Conservation (phyloP, 371 early-diverging fungal genomes). For the Mortierella sp. region DNA sequence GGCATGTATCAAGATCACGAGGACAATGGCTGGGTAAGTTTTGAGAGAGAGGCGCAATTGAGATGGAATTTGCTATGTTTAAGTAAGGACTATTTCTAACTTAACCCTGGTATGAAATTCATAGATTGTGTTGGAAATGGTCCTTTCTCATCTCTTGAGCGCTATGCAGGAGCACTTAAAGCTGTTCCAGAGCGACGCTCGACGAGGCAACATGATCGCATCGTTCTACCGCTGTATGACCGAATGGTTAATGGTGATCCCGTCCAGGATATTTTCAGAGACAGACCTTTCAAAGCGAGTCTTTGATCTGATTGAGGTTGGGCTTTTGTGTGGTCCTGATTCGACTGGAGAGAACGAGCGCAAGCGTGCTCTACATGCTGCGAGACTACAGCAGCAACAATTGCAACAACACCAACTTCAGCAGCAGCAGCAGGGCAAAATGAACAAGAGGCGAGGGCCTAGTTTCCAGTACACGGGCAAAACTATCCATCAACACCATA, state of each 20-base stretch:
- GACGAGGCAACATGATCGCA: slow-evolving; percentile 64
- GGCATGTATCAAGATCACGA: slow-evolving; percentile 67
- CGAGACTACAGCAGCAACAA: slow-evolving; percentile 34
- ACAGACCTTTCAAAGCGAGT: slow-evolving; percentile 75
- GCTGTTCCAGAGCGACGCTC: slow-evolving; percentile 60
- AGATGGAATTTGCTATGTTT: neutral
- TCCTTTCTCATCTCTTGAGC: slow-evolving; percentile 75
- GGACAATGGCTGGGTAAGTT: slow-evolving; percentile 71
- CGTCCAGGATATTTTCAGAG: slow-evolving; percentile 69
- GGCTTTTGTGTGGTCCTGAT: slow-evolving; percentile 58
- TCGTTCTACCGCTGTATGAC: slow-evolving; percentile 77
- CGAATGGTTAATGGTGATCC: slow-evolving; percentile 84
- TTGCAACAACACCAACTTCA: slow-evolving; percentile 16
- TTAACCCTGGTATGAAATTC: neutral
- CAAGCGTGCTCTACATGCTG: slow-evolving; percentile 25
- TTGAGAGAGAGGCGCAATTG: neutral
- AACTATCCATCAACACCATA: slow-evolving; percentile 41
- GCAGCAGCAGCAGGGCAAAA: slow-evolving; percentile 2
- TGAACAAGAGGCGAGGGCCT: slow-evolving; percentile 31
- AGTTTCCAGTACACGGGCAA: slow-evolving; percentile 41
- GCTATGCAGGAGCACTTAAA: slow-evolving; percentile 79
- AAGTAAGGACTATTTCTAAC: neutral
- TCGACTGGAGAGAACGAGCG: slow-evolving; percentile 34
- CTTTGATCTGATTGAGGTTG: slow-evolving; percentile 78
- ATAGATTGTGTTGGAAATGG: slow-evolving; percentile 69